These are phyloP conservation scores for Plectranthus barbatus DNA, from an alignment of 257 asterid species.

Conservation along the genomic window DNA sequence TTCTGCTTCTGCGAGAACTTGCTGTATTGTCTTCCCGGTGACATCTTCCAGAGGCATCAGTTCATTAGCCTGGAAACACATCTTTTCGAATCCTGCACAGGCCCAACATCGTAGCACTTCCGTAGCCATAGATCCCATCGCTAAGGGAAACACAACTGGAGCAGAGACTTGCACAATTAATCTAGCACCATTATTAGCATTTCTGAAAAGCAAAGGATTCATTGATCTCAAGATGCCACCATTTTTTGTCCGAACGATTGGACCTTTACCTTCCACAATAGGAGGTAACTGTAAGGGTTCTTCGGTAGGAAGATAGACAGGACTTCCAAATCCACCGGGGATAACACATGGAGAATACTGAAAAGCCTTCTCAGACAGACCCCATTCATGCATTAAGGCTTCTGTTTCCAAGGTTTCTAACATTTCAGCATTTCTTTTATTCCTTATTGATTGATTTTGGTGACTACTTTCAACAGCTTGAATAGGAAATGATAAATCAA, in stretches of 20 bases:
- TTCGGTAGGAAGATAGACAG: slow-evolving; percentile 52
- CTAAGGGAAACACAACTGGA: slow-evolving; percentile 56
- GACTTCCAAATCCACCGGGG: slow-evolving; percentile 91
- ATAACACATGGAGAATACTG: slow-evolving; percentile 40
- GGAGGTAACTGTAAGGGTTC: slow-evolving; percentile 34
- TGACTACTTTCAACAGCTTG: slow-evolving; percentile 35
- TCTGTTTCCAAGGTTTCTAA: slow-evolving; percentile 80
- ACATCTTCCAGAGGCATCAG: slow-evolving; percentile 74
- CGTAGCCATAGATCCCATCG: slow-evolving; percentile 48
- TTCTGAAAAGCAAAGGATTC: slow-evolving; percentile 57
- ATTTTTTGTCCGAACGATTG: slow-evolving; percentile 23
- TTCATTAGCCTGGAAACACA: slow-evolving; percentile 43
- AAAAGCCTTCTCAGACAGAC: slow-evolving; percentile 55
- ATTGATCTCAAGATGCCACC: slow-evolving; percentile 67
- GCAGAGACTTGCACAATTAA: slow-evolving; percentile 65
- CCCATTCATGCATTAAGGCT: slow-evolving; percentile 72
- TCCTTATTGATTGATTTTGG: slow-evolving; percentile 30
- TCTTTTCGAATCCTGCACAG: slow-evolving; percentile 52
- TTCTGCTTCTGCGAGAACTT: slow-evolving; percentile 41
- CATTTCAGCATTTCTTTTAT: slow-evolving; percentile 47
- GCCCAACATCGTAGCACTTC: slow-evolving; percentile 67
- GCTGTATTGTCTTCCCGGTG: slow-evolving; percentile 60
- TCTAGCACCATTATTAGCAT: slow-evolving; percentile 62
- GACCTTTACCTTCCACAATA: slow-evolving; percentile 62
- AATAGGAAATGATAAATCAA: slow-evolving; percentile 42